A percentile compares a stretch with the other conserved stretches of the same genome.
Evolutionary conservation across 1,284 basidiomycete species (phyloP).

Genomic region (Trichosporon faecale): DNA sequence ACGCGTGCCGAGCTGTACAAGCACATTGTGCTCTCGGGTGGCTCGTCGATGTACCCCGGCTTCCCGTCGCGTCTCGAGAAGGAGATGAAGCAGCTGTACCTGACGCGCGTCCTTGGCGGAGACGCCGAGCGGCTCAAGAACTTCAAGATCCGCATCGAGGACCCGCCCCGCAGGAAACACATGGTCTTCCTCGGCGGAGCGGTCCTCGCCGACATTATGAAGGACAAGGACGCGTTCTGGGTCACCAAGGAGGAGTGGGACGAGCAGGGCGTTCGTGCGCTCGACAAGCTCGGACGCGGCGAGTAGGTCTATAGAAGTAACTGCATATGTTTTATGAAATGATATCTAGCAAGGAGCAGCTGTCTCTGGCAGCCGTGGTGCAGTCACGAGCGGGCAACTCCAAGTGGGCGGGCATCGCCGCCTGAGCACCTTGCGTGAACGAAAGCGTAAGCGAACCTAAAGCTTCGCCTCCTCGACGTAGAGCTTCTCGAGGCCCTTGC

Average conservation of each 20-base stretch:
- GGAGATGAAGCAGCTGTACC: conserved; percentile 98
- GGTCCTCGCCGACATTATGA: conserved; percentile 97
- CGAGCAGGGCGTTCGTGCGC: conserved; percentile 73
- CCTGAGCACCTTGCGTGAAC: background rate
- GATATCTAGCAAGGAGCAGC: conserved; percentile 2
- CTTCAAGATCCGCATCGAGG: conserved; percentile 99
- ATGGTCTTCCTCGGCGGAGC: conserved; percentile 99
- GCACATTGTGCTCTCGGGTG: conserved; percentile 95
- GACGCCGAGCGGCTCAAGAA: conserved; percentile 88
- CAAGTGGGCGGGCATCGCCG: background rate
- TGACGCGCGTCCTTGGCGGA: conserved; percentile 81
- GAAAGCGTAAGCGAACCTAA: background rate
- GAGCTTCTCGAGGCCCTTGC: conserved; percentile 16
- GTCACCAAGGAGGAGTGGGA: conserved; percentile 88
- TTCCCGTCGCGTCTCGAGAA: conserved; percentile 95
- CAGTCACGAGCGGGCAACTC: no score
- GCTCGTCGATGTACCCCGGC: conserved; percentile 98
- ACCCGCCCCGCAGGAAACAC: conserved; percentile 95
- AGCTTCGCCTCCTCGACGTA: conserved; percentile 5
- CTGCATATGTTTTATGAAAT: conserved; percentile 16
- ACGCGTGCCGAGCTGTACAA: conserved; percentile 91
- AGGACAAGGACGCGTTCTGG: conserved; percentile 91
- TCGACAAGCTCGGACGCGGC: conserved; percentile 69
- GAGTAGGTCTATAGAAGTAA: conserved; percentile 38
- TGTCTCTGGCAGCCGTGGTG: background rate